Evolutionary conservation across 768 basidiomycete genomes (phyloP).

Genomic region (Cubamyces sp.): DNA sequence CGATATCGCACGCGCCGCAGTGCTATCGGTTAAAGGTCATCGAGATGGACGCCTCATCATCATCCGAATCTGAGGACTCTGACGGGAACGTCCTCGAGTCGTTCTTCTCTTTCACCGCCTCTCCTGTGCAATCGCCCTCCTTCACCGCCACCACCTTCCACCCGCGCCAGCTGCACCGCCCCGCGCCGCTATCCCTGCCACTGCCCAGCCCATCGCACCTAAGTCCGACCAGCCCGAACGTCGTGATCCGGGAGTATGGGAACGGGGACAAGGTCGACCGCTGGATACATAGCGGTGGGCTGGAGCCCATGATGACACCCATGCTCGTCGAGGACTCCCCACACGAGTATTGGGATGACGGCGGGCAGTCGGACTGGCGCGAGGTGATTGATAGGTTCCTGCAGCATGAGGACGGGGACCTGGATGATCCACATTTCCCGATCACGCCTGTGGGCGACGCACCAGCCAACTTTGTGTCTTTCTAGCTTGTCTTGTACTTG

Average conservation of each 20-base stretch:
- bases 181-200: slow-evolving; percentile 13
- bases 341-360: slow-evolving; percentile 20
- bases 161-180: slow-evolving; percentile 5
- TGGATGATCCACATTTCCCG: slow-evolving; percentile 11
- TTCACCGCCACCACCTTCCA: slow-evolving; percentile 20
- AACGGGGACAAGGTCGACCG: slow-evolving; percentile 23
- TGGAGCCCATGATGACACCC: slow-evolving; percentile 21
- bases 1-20: slow-evolving; percentile 7
- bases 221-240: slow-evolving; percentile 15
- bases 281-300: slow-evolving; percentile 21
- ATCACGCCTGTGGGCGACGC: slow-evolving; percentile 1
- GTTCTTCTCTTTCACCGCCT: slow-evolving; percentile 30
- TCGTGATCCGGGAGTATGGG: slow-evolving; percentile 6
- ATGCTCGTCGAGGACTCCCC: slow-evolving; percentile 18
- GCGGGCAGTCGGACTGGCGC: slow-evolving; percentile 25
- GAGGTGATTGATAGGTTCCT: slow-evolving; percentile 22
- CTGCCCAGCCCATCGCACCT: slow-evolving; percentile 8
- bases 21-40: slow-evolving; percentile 22
- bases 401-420: slow-evolving; percentile 16
- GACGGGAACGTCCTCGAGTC: slow-evolving; percentile 19
- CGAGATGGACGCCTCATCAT: slow-evolving; percentile 13
- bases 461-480: not conserved
- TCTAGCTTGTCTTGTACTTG: not conserved
- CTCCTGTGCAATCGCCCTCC: slow-evolving; percentile 30
- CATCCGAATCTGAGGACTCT: not conserved